Conservation (phyloP, 148 eudicot genomes). For the Euryodendron excelsum region DNA sequence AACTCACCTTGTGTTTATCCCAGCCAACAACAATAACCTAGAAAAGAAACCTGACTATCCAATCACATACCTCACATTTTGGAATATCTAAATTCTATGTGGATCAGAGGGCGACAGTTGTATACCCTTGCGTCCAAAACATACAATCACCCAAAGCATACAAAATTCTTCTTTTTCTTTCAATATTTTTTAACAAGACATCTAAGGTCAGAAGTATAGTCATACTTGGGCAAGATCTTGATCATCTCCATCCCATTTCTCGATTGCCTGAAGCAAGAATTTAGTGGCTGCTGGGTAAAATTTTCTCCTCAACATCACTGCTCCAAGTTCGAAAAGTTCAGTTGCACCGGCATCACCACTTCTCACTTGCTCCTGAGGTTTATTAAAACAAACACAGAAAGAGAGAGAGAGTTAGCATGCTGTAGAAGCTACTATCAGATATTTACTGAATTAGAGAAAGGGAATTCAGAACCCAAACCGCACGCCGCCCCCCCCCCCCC, state of each 20-base stretch:
- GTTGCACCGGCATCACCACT: constrained; percentile 95
- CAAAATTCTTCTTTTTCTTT: neutral
- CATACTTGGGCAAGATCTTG: constrained; percentile 95
- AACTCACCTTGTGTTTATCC: neutral
- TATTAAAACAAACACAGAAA: neutral
- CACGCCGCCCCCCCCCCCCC: too few species aligned
- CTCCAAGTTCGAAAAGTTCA: constrained; percentile 89
- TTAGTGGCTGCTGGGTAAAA: constrained; percentile 85
- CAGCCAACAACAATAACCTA: neutral
- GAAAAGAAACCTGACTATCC: neutral
- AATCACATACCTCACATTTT: neutral
- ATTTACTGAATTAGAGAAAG: neutral
- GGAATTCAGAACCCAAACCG: neutral
- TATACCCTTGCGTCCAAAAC: neutral
- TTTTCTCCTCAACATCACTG: constrained; percentile 92
- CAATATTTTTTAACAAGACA: neutral
- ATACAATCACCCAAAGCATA: neutral
- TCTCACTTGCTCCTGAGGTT: constrained; percentile 86
- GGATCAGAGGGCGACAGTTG: neutral
- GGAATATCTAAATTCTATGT: neutral
- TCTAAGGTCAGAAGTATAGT: constrained; percentile 4
- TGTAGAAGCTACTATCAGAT: neutral
- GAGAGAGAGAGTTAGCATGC: neutral
- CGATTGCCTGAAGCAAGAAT: constrained; percentile 78
- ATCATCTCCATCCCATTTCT: constrained; percentile 96